Conservation (phyloP, 768 basidiomycete genomes). For the Macrolepiota fuliginosa region DNA sequence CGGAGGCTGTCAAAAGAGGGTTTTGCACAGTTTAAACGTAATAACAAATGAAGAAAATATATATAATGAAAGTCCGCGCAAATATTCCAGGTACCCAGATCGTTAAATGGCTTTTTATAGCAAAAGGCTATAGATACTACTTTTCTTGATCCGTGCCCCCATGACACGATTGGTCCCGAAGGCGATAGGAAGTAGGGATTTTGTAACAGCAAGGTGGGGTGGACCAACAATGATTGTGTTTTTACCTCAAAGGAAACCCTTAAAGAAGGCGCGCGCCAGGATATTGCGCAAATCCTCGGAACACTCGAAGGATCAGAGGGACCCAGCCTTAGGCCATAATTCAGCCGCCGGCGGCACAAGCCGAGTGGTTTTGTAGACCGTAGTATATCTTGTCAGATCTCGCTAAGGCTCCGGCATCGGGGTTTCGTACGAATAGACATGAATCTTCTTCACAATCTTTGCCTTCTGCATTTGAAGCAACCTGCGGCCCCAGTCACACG, state of each 20-base stretch:
- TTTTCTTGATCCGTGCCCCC: constrained; percentile 1
- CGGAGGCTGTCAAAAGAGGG: neutral
- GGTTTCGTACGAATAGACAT: neutral
- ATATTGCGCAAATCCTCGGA: neutral
- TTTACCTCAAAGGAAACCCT: too few species aligned
- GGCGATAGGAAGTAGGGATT: neutral
- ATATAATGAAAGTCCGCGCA: constrained; percentile 3
- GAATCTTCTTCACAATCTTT: neutral
- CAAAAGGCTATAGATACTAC: constrained; percentile 1
- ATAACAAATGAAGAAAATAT: neutral
- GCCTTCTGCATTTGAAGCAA: neutral
- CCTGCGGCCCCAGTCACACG: neutral
- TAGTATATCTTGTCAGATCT: neutral
- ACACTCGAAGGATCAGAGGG: neutral
- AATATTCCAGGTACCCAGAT: neutral
- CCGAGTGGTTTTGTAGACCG: neutral
- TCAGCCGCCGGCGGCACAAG: neutral
- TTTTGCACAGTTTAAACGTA: neutral
- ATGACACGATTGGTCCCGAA: neutral
- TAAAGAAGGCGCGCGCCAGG: constrained; percentile 2
- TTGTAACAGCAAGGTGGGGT: neutral
- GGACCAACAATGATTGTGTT: neutral
- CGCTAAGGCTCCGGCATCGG: neutral
- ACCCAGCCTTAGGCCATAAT: neutral
- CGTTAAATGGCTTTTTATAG: constrained; percentile 13